A percentile compares a stretch with the other conserved stretches of the same genome.
Evolutionary conservation across 202 grass and related monocot genomes (phyloP).

Genomic region (Sporobolus alterniflorus): DNA sequence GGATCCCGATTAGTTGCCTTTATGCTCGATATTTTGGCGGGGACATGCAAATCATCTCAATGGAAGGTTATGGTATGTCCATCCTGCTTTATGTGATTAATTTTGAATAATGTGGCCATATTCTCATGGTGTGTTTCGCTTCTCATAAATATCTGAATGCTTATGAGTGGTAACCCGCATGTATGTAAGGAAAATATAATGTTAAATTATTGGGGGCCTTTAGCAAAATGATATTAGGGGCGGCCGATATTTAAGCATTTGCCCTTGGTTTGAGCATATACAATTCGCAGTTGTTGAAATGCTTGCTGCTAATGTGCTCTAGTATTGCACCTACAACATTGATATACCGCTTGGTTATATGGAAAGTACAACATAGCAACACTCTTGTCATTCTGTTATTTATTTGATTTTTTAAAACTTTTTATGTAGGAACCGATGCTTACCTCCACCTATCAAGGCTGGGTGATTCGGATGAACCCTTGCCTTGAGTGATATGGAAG

Average conservation of each 20-base stretch:
- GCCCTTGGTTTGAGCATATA: background rate
- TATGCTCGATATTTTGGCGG: slow-evolving; percentile 99
- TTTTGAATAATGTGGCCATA: background rate
- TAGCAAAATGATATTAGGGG: too few relatives aligned
- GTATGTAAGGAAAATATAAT: background rate
- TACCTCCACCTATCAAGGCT: slow-evolving; percentile 96
- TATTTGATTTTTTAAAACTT: background rate
- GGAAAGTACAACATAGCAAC: background rate
- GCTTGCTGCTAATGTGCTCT: background rate
- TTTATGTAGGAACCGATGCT: slow-evolving; percentile 86
- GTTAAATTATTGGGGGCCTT: background rate
- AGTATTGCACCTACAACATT: background rate
- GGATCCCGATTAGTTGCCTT: slow-evolving; percentile 90
- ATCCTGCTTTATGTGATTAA: background rate
- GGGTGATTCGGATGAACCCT: slow-evolving; percentile 93
- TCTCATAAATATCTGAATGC: background rate
- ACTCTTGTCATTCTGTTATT: background rate
- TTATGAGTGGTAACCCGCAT: background rate
- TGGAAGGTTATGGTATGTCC: slow-evolving; percentile 98
- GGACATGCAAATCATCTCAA: slow-evolving; percentile 96
- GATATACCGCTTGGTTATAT: background rate
- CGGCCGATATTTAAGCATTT: background rate
- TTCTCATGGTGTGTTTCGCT: background rate
- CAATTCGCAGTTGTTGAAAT: background rate
- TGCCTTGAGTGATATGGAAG: slow-evolving; percentile 49